These are phyloP conservation scores for Fusarium sp. DNA, from an alignment of 2,329 filamentous ascomycete species.

Conservation along the genomic window DNA sequence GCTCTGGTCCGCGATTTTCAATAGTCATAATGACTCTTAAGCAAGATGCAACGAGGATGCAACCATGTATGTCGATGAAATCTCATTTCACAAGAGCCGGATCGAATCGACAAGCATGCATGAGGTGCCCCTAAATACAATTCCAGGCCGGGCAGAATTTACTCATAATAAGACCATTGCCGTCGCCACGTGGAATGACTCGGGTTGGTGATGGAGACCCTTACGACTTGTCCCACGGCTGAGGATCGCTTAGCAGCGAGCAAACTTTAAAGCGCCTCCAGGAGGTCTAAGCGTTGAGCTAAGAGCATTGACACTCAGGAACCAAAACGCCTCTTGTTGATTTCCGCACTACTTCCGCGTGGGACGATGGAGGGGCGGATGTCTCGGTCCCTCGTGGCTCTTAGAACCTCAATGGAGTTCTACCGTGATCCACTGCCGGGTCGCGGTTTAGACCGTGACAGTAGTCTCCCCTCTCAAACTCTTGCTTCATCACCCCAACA, in stretches of 20 bases:
- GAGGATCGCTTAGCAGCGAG: not conserved
- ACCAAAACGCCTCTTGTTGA: not conserved
- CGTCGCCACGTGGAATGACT: not conserved
- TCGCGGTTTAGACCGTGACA: not conserved
- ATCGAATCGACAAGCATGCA: not conserved
- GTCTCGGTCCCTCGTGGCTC: not conserved
- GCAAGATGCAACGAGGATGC: not conserved
- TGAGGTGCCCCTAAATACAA: not conserved
- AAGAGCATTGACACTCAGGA: not conserved
- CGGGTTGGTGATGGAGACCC: not conserved
- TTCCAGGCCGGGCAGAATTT: not conserved
- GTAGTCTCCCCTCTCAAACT: not conserved
- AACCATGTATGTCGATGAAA: not conserved
- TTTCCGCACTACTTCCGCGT: not conserved
- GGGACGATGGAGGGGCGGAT: not conserved
- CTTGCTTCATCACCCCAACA: not conserved
- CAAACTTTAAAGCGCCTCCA: not conserved
- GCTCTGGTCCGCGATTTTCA: not conserved
- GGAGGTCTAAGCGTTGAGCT: not conserved
- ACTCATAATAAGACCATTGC: not conserved
- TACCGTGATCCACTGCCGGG: not conserved
- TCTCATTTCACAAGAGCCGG: not conserved
- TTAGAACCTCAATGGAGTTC: not conserved
- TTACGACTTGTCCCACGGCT: not conserved
- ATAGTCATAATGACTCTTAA: not conserved